These are phyloP conservation scores for Saussurea involucrata DNA, from an alignment of 129 eudicot genomes.

Conservation along the genomic window DNA sequence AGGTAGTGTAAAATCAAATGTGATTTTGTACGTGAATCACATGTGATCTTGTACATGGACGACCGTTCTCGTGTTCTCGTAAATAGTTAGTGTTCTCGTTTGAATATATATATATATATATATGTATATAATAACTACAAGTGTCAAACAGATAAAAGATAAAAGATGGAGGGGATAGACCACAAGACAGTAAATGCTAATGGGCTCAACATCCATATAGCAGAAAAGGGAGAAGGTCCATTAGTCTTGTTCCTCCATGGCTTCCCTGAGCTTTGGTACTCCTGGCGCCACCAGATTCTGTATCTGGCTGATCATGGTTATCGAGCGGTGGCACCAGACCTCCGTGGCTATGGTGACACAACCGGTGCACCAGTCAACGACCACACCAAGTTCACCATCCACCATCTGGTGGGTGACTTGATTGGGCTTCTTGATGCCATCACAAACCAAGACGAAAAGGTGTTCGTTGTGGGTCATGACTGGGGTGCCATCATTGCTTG, in stretches of 20 bases:
- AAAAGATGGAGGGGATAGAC: neutral
- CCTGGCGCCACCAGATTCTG: constrained; percentile 5
- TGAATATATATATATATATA: no score
- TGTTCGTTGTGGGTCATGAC: constrained; percentile 41
- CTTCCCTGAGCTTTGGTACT: constrained; percentile 14
- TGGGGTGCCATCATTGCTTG: constrained; percentile 52
- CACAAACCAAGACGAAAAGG: constrained; percentile 12
- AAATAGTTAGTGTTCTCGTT: no score
- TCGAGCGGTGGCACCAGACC: constrained; percentile 12
- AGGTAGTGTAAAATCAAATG: no score
- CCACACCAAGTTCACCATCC: constrained; percentile 3
- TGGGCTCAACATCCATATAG: constrained; percentile 1
- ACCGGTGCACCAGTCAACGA: neutral
- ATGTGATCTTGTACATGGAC: no score
- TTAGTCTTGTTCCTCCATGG: constrained; percentile 3
- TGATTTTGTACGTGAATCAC: no score
- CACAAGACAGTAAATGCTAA: neutral
- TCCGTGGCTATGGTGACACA: constrained; percentile 13
- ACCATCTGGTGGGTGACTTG: constrained; percentile 12
- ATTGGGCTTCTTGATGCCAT: constrained; percentile 13
- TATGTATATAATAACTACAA: neutral
- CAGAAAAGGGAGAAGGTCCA: constrained; percentile 15
- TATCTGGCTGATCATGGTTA: constrained; percentile 5
- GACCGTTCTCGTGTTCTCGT: no score
- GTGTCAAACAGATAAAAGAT: no score